phyloP scores from a whole-genome alignment of 768 basidiomycete species.

The Exsudoporus frostii region DNA sequence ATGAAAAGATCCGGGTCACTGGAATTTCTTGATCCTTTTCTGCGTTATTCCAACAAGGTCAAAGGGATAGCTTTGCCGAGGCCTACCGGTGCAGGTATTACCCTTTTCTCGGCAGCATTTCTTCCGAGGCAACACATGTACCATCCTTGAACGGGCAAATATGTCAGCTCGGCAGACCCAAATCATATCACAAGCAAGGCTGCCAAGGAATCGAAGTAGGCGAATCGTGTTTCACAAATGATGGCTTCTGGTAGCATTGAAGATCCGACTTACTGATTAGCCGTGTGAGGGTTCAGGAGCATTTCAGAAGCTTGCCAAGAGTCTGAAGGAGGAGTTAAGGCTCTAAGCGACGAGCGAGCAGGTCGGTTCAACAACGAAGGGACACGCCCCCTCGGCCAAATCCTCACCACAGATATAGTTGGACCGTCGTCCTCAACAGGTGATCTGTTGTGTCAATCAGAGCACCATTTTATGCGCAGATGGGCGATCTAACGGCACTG shows the following conservation, averaged over 20 bases:
- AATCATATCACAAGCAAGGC: neutral
- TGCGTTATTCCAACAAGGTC: neutral
- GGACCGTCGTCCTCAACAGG: neutral
- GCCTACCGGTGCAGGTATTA: neutral
- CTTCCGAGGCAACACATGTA: neutral
- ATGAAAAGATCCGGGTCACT: neutral
- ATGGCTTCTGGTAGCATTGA: neutral
- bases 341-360: neutral
- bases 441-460: too few species aligned
- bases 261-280: neutral
- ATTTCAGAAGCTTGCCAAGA: neutral
- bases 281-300: neutral
- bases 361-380: neutral
- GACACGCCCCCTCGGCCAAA: neutral
- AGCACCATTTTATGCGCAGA: neutral
- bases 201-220: too few species aligned
- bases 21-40: neutral
- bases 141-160: too few species aligned
- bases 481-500: neutral
- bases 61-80: neutral
- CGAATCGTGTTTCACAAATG: neutral
- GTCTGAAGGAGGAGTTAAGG: too few species aligned
- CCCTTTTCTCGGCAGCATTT: neutral
- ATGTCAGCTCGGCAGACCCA: too few species aligned
- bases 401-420: neutral